Percentiles rank a stretch among this genome's conserved stretches.
phyloP scores from a whole-genome alignment of 164 flowering plant genomes.

The Piper betle region DNA sequence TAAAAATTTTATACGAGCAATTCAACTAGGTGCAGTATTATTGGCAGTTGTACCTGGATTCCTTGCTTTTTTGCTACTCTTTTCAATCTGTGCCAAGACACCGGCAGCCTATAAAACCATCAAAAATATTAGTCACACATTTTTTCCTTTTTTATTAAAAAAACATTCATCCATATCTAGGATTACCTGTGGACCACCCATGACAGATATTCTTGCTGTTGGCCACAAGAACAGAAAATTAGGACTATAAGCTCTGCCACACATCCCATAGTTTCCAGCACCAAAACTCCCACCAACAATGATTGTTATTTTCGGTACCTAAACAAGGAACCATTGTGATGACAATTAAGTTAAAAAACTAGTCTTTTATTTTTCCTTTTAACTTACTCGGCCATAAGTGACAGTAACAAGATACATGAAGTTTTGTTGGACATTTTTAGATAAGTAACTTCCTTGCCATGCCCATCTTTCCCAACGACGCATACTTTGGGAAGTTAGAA shows the following conservation, averaged over 20 bases:
- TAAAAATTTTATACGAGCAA: background rate
- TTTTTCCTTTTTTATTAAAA: background rate
- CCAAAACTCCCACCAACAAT: constrained; percentile 98
- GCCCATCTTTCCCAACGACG: background rate
- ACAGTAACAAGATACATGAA: too few relatives aligned
- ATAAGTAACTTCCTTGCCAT: background rate
- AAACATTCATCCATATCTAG: background rate
- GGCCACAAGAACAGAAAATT: constrained; percentile 96
- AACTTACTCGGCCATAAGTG: too few relatives aligned
- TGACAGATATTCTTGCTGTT: constrained; percentile 84
- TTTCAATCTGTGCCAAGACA: constrained; percentile 81
- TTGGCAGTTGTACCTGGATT: constrained; percentile 36
- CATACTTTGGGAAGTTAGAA: background rate
- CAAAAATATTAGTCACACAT: background rate
- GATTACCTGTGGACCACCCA: constrained; percentile 95
- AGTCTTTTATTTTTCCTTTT: too few relatives aligned
- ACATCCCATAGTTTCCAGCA: constrained; percentile 99
- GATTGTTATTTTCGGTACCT: constrained; percentile 92
- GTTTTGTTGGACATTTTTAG: background rate
- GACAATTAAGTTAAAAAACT: background rate
- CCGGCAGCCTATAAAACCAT: constrained; percentile 73
- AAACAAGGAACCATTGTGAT: constrained; percentile 1
- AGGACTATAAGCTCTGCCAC: constrained; percentile 98
- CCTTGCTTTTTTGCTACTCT: constrained; percentile 66
- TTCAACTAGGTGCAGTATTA: background rate